These are phyloP conservation scores for Penicillium manginii DNA, from an alignment of 495 filamentous ascomycete genomes.

Conservation along the genomic window DNA sequence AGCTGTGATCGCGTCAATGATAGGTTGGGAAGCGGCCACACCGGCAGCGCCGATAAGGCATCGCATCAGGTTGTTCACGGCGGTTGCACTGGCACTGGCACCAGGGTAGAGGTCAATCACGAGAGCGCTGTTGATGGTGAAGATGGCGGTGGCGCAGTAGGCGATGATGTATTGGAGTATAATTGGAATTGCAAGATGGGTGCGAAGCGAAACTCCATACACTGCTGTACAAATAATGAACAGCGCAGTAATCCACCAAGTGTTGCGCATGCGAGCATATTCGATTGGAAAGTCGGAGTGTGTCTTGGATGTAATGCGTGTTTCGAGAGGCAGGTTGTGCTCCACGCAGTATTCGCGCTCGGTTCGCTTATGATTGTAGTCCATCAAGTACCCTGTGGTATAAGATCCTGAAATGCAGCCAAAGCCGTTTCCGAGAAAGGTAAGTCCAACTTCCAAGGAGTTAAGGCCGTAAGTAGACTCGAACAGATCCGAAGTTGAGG, in stretches of 20 bases:
- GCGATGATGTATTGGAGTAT: conserved; percentile 60
- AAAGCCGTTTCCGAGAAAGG: conserved; percentile 47
- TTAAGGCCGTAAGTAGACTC: conserved; percentile 37
- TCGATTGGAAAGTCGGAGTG: conserved; percentile 57
- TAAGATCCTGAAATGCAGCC: conserved; percentile 44
- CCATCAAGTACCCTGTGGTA: conserved; percentile 45
- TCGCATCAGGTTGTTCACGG: conserved; percentile 71
- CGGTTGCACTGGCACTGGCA: conserved; percentile 66
- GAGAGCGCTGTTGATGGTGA: conserved; percentile 62
- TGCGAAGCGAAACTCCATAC: conserved; percentile 32
- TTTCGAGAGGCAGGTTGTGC: conserved; percentile 44
- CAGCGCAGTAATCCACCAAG: conserved; percentile 44
- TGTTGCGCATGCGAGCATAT: conserved; percentile 48
- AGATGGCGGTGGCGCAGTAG: conserved; percentile 45
- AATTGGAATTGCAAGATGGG: conserved; percentile 55
- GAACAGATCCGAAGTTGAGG: conserved; percentile 47
- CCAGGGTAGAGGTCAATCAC: conserved; percentile 69
- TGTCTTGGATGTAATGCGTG: conserved; percentile 43
- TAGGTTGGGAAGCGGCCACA: conserved; percentile 63
- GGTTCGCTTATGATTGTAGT: conserved; percentile 40
- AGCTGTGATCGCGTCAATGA: conserved; percentile 62
- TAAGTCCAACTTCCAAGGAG: conserved; percentile 42
- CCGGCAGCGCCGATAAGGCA: conserved; percentile 70
- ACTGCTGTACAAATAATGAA: conserved; percentile 39
- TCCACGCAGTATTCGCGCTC: conserved; percentile 42